Base-by-base conservation (phyloP, 2,329 filamentous ascomycete species). In the Ascochyta rabiei region DNA sequence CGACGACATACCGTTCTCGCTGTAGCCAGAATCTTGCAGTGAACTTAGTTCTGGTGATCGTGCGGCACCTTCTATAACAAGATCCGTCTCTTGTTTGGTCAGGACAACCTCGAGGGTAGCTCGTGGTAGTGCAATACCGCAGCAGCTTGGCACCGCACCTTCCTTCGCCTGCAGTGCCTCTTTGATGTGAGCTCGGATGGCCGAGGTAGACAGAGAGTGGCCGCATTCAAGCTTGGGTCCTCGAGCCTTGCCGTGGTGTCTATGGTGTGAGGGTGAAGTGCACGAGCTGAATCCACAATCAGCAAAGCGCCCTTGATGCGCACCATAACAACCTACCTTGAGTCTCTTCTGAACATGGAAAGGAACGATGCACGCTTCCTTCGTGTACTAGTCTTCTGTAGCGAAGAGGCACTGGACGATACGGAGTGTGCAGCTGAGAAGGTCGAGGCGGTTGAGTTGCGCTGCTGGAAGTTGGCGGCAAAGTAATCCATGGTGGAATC, bases 121-220 rank as follows among this genome's bases (percentile, higher is more conserved):
- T 16, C 70, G 74, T n/a, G 77, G 76, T 16, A 79, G 65, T 2
- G 73, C 72, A 13, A 64, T 69, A 13, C 73, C 74, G 57, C 78
- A 80, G 56, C 77, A 80, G 48, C 64, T 72, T 0, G 78, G 77
- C 9, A 71, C 62, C 8, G 61, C 46, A 12, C 64, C 63, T 39
- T 67, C 61, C 43, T 70, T 72, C n/a, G 52, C 63, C 16, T 66
- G 58, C 30, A 70, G 56, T 23, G 75, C 72, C 26, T 75, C 69
- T 45, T 75, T 70, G 46, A 79, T 71, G 26, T 72, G 69, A 26
- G 66, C 57, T 28, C 65, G 59, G 28, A 71, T 62, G 6, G 61
- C 68, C 28, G 59, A 60, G 30, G 67, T 60, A 33, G 69, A 71
- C 12, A 70, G 60, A 6, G 63, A 60, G 45, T 73, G 71, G 21